Base-by-base conservation (phyloP, 2,329 filamentous ascomycete species). In the Fusarium tricinctum region DNA sequence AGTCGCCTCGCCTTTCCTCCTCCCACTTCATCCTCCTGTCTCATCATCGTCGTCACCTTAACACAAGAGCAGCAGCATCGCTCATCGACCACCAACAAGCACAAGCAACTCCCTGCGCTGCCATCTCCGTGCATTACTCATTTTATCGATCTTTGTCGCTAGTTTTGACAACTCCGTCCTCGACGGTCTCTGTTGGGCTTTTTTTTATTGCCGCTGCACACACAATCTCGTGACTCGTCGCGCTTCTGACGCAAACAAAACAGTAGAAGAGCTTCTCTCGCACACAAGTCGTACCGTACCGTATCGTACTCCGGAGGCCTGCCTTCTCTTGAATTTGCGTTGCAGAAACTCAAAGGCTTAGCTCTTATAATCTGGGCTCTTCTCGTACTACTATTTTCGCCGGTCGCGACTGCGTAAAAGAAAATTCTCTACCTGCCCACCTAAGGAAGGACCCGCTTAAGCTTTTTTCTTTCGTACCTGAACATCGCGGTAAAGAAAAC, bases 321-420 rank as follows among this genome's bases (percentile, higher is more conserved):
- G 56, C 66, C 58, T 73, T 66, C 56, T 67, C 39, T 71, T 67
- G 73, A 71, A 73, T 73, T 62, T 55, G 68, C 70, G 54, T 51
- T 60, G 35, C 58, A 69, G 60, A 53, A 48, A 48, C 58, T 60
- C 30, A 43, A 39, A 62, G 35, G 42, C 58, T 64, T 49, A 39
- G 19, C 38, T 45, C 28, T 30, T 22, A 39, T 40, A 42, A 48
- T 44, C 54, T 58, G 61, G 61, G 46, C 48, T 63, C 35, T 59
- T 54, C 58, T 72, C 67, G 73, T 75, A 75, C 72, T 58, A 46
- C 48, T 33, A 38, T 56, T 56, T 56, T 63, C 62, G 49, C 55
- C 67, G 65, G 63, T 73, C 66, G 68, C 73, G 67, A 72, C 70
- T 72, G 69, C 68, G 73, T 75, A 75, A 75, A 72, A 66, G 46